These are phyloP conservation scores for Pleurotus tuber-regium DNA, from an alignment of 768 basidiomycete species.

Conservation along the genomic window DNA sequence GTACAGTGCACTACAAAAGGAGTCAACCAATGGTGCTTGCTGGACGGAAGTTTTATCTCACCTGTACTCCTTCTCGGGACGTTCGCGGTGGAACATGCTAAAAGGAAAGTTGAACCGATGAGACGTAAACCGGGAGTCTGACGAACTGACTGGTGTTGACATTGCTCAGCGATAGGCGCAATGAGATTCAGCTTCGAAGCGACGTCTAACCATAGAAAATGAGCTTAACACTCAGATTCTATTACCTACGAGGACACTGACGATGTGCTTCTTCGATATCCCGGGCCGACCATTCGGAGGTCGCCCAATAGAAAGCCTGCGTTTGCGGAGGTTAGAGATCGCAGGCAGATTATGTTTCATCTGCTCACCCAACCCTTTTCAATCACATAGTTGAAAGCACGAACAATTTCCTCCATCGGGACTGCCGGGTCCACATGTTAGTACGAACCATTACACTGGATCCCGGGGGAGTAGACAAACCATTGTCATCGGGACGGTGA, in stretches of 20 bases:
- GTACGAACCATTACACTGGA: not conserved
- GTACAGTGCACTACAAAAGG: conserved; percentile 51
- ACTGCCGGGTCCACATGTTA: conserved; percentile 26
- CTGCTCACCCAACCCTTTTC: conserved; percentile 59
- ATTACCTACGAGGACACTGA: conserved; percentile 24
- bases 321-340: not conserved
- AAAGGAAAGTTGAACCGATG: conserved; percentile 2
- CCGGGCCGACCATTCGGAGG: conserved; percentile 74
- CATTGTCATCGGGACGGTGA: conserved; percentile 60
- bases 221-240: conserved; percentile 18
- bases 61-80: conserved; percentile 80
- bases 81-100: conserved; percentile 76
- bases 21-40: not conserved
- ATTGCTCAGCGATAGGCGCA: conserved; percentile 76
- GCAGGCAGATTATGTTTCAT: not conserved
- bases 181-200: conserved; percentile 65
- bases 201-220: conserved; percentile 42
- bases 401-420: conserved; percentile 75
- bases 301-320: conserved; percentile 70
- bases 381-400: conserved; percentile 79
- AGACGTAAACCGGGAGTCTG: not conserved
- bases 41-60: conserved; percentile 23
- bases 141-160: conserved; percentile 57
- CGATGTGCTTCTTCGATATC: conserved; percentile 68
- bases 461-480: conserved; percentile 24